A percentile compares a stretch with the other conserved stretches of the same genome.
phyloP scores from a whole-genome alignment of 169 alveolate species.

The Miamiensis avidus region DNA sequence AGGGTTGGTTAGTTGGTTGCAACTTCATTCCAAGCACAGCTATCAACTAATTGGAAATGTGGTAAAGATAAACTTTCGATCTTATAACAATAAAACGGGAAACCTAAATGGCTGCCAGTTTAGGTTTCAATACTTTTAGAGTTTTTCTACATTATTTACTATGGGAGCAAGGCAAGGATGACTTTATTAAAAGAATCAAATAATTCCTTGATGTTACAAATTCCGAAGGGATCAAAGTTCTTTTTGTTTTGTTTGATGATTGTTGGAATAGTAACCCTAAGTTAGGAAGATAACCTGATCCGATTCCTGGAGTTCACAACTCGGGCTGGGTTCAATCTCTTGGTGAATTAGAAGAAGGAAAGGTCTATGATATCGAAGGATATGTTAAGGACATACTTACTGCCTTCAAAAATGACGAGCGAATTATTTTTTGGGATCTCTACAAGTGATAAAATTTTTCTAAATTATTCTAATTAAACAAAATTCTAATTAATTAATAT shows the following conservation, averaged over 20 bases:
- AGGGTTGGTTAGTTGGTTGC: slow-evolving; percentile 48
- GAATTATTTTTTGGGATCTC: slow-evolving; percentile 39
- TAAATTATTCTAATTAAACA: too few species aligned
- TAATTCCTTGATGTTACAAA: slow-evolving; percentile 31
- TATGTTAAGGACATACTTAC: slow-evolving; percentile 31
- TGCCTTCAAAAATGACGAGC: slow-evolving; percentile 16
- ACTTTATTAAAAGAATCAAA: slow-evolving; percentile 25
- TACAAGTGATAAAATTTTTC: too few species aligned
- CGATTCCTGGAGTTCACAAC: slow-evolving; percentile 44
- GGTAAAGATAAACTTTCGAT: slow-evolving; percentile 43
- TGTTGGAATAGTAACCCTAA: slow-evolving; percentile 39
- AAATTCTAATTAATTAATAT: too few species aligned
- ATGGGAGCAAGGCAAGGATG: slow-evolving; percentile 29
- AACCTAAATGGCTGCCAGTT: slow-evolving; percentile 14
- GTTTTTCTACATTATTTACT: slow-evolving; percentile 37
- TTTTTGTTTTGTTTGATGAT: slow-evolving; percentile 44
- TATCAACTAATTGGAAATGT: slow-evolving; percentile 38
- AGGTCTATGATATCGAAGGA: slow-evolving; percentile 2
- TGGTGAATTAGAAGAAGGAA: slow-evolving; percentile 20
- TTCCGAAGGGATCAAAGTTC: slow-evolving; percentile 1
- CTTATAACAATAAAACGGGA: slow-evolving; percentile 29
- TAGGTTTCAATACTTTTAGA: slow-evolving; percentile 38
- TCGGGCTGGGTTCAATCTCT: slow-evolving; percentile 40
- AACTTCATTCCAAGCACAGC: slow-evolving; percentile 50
- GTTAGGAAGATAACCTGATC: slow-evolving; percentile 33